Base-by-base conservation (phyloP, 1,284 basidiomycete species). In the Acaromyces ingoldii region DNA sequence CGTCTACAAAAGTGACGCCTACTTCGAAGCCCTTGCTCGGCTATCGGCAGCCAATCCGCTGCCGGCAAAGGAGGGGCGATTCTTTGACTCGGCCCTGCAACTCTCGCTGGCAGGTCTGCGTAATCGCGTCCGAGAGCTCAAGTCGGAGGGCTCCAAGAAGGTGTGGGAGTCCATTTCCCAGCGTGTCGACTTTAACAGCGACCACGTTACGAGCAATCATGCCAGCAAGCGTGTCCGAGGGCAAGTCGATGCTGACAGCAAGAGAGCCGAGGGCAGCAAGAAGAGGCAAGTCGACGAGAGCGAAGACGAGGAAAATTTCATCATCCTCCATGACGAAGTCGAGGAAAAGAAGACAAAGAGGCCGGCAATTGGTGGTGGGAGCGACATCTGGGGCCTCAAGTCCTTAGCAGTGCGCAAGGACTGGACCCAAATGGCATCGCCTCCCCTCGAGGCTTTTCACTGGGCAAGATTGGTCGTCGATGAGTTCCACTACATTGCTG, bases 401-500 rank as follows among this genome's bases (percentile, higher is more conserved):
- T 82, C 82, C 3, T 76, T 79, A 6, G 75, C 79, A 0, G 88
- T 89, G 3, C 80, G 82, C 65, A 80, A 80, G 49, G 84, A 93
- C 66, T 92, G 85, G 85, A 85, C 80, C 22, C 78, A 84, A 65
- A 86, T 92, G 84, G 81, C 83, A 41, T 82, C 84, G 0, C 90
- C 91, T 0, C 85, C 90, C 11, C 78, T 95, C 46, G 89, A 93
- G 76, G 87, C 91, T 81, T 95, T 96, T 57, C 60, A 66, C 65
- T 76, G 59, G 63, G 81, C 87, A 6, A 85, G 91, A 2, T 83
- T 89, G 43, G 86, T 95, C 46, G 85, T 95, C 41, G 92, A 96
- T 77, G 91, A 96, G 75, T 96, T 93, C 76, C 93, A 91, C 1
- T 96, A 96, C 72, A 81, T 93, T 13, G 84, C 87, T 30, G 65